A percentile compares a stretch with the other conserved stretches of the same genome.
These are phyloP conservation scores for Didymellaceae sp. DNA, from an alignment of 2,329 filamentous ascomycete genomes.

Conservation along the genomic window DNA sequence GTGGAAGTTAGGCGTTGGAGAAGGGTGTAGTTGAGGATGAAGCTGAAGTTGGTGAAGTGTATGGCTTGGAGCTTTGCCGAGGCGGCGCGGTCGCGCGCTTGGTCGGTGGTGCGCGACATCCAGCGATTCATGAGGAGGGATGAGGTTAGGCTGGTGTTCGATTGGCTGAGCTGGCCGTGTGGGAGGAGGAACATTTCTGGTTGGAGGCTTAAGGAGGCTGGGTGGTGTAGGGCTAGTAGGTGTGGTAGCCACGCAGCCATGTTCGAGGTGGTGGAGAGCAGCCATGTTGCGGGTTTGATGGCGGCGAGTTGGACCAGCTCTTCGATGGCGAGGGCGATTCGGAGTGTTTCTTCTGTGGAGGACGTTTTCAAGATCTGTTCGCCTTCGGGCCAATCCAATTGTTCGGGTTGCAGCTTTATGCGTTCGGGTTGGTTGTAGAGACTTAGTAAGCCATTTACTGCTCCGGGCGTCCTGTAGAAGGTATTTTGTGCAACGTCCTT, in stretches of 20 bases:
- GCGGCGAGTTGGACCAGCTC: conserved; percentile 8
- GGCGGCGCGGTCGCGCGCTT: conserved; percentile 4
- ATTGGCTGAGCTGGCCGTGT: conserved; percentile 18
- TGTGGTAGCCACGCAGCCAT: conserved; percentile 32
- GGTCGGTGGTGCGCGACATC: not conserved
- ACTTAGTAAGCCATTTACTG: not conserved
- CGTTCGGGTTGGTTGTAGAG: conserved; percentile 4
- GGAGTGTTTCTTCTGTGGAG: conserved; percentile 18
- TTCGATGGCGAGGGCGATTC: conserved; percentile 27
- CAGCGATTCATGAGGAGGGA: not conserved
- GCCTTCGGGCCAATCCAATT: conserved; percentile 17
- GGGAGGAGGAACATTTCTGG: conserved; percentile 19
- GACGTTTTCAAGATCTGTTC: conserved; percentile 7
- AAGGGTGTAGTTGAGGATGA: conserved; percentile 22
- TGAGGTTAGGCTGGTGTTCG: not conserved
- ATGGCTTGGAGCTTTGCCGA: conserved; percentile 5
- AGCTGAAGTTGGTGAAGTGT: conserved; percentile 23
- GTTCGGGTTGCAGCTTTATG: not conserved
- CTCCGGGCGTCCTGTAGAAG: not conserved
- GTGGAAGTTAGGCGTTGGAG: conserved; percentile 18
- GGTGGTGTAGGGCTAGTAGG: conserved; percentile 26
- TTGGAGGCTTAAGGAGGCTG: conserved; percentile 15
- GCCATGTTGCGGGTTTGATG: conserved; percentile 3
- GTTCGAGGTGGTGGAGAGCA: conserved; percentile 7
- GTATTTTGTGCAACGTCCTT: conserved; percentile 21